Evolutionary conservation across 2,329 filamentous ascomycete genomes (phyloP), one percentile per base, ranked within the genome.

Genomic region (Phoma herbarum): DNA sequence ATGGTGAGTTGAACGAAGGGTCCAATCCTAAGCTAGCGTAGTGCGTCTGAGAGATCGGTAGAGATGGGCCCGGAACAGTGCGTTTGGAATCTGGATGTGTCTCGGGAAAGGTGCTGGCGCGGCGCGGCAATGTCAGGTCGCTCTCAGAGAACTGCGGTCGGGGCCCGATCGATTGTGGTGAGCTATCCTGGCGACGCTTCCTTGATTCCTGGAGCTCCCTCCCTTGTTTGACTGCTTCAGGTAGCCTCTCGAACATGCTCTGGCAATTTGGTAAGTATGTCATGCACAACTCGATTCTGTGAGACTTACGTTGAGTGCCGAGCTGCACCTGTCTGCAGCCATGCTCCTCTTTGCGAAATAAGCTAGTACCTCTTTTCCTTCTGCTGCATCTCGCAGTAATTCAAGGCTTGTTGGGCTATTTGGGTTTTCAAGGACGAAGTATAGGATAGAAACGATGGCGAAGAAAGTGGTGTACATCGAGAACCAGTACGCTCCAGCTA

Each of bases 401-500:
- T 96, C 93, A 50, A 89, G 84, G 6, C 89, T 88, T 1, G 89
- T 90, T 4, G 85, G 80, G 69, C 90, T 92, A 60, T 91, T 87
- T 1, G 90, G 90, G 63, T 94, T 94, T 73, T 94, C 91, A 14
- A 92, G 81, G 0, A 90, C 89, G 71, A 90, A 94, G 71, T 92
- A 95, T 1, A 94, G 82, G 44, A 95, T 81, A 0, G 91, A 91
- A 29, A 95, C 80, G 29, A 94, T 90, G 14, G 90, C 88, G 72
- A 93, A 93, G 78, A 92, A 93, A 16, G 91, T 90, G 2, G 90
- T 92, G 72, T 92, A 94, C 72, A 94, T 86, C 65, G 91, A 90
- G 71, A 94, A 94, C 91, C 91, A 95, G 75, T 92, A 93, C 0
- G 91, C 90, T 0, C 91, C 92, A 61, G 90, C 89, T n/a, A 95